phyloP scores from a whole-genome alignment of 495 filamentous ascomycete species.

The Aspergillus baeticus region DNA sequence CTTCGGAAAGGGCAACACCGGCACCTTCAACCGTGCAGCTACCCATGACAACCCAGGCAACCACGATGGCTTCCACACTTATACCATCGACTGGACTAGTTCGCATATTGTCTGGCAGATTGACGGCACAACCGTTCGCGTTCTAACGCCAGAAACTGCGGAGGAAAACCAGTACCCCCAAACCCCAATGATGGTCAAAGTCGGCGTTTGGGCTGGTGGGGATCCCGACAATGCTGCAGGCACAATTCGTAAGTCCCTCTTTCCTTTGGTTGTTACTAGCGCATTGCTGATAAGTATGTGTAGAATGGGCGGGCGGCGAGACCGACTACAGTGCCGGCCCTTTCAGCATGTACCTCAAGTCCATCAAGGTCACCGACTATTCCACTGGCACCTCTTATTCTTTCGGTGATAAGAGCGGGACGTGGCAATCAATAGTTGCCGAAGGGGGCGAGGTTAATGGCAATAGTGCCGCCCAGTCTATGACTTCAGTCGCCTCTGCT shows the following conservation, averaged over 20 bases:
- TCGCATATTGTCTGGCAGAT: slow-evolving; percentile 70
- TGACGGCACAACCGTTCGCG: slow-evolving; percentile 66
- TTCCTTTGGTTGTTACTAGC: background rate
- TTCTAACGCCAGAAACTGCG: slow-evolving; percentile 61
- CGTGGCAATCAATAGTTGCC: slow-evolving; percentile 76
- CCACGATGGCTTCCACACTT: slow-evolving; percentile 69
- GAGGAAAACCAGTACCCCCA: slow-evolving; percentile 74
- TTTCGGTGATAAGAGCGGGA: slow-evolving; percentile 74
- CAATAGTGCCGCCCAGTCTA: slow-evolving; percentile 37
- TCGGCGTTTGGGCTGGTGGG: slow-evolving; percentile 87
- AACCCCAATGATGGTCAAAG: slow-evolving; percentile 78
- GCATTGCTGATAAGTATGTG: slow-evolving; percentile 21
- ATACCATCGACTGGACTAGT: slow-evolving; percentile 80
- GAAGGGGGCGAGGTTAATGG: slow-evolving; percentile 67
- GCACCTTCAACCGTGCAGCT: slow-evolving; percentile 60
- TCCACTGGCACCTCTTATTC: slow-evolving; percentile 81
- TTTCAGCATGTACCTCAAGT: slow-evolving; percentile 81
- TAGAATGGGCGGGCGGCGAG: slow-evolving; percentile 79
- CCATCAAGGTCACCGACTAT: slow-evolving; percentile 79
- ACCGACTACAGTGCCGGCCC: slow-evolving; percentile 79
- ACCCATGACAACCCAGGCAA: slow-evolving; percentile 52
- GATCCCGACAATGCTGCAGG: slow-evolving; percentile 59
- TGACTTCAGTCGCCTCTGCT: slow-evolving; percentile 37
- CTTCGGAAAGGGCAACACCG: slow-evolving; percentile 79
- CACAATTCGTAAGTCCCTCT: slow-evolving; percentile 62